These are phyloP conservation scores for Cutaneotrichosporon sp. DNA, from an alignment of 1,284 basidiomycete genomes.

Conservation along the genomic window DNA sequence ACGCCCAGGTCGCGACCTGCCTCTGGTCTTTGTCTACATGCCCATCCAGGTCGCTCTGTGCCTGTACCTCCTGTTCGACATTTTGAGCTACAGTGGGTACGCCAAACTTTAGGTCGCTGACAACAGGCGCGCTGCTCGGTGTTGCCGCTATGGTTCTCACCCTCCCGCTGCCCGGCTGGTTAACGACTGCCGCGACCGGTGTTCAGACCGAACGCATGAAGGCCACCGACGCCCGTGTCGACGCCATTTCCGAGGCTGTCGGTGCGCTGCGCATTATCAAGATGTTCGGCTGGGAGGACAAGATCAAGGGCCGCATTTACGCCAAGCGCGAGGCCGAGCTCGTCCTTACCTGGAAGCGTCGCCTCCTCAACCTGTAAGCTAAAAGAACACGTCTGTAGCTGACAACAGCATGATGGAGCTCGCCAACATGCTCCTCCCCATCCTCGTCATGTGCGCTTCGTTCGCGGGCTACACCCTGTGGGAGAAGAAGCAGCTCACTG, in stretches of 20 bases:
- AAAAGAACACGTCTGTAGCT: not conserved
- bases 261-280: constrained; percentile 56
- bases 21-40: constrained; percentile 38
- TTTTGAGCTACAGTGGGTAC: constrained; percentile 46
- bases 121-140: constrained; percentile 53
- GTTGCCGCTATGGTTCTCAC: constrained; percentile 53
- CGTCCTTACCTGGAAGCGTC: constrained; percentile 41
- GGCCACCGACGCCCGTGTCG: constrained; percentile 54
- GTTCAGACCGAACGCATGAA: constrained; percentile 39
- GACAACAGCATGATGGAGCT: constrained; percentile 15
- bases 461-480: constrained; percentile 58
- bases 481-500: constrained; percentile 51
- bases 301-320: constrained; percentile 54
- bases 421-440: constrained; percentile 58
- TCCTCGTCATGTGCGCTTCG: constrained; percentile 62
- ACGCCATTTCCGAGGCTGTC: constrained; percentile 51
- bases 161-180: constrained; percentile 54
- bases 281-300: constrained; percentile 63
- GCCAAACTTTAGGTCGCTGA: constrained; percentile 32
- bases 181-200: constrained; percentile 37
- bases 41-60: constrained; percentile 42
- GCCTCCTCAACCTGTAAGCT: constrained; percentile 37
- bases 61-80: constrained; percentile 37
- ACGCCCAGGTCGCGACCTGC: constrained; percentile 44
- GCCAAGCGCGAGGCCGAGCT: constrained; percentile 59